A percentile compares a stretch with the other conserved stretches of the same genome.
These are phyloP conservation scores for Nakaseomyces uthaithaninus DNA, from an alignment of 1,139 yeast species.

Conservation along the genomic window DNA sequence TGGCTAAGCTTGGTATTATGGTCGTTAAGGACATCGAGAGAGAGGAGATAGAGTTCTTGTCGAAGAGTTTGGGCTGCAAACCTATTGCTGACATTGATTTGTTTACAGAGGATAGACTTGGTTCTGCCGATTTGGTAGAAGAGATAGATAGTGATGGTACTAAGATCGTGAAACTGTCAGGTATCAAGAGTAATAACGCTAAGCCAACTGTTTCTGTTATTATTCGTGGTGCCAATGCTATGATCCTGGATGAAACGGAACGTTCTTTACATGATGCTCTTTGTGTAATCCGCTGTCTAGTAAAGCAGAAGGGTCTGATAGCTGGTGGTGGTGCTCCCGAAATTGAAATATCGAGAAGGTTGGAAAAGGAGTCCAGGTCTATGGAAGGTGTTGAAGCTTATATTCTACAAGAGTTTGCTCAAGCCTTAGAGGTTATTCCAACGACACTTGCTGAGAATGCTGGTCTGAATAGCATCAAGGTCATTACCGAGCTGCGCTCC, in stretches of 20 bases:
- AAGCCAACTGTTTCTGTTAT: constrained; percentile 82
- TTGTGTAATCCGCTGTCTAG: constrained; percentile 92
- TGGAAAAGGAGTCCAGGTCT: constrained; percentile 68
- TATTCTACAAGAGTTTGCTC: constrained; percentile 92
- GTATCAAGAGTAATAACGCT: constrained; percentile 47
- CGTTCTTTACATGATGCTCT: constrained; percentile 95
- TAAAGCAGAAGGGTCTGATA: constrained; percentile 85
- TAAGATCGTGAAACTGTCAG: constrained; percentile 84
- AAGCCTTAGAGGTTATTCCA: constrained; percentile 92
- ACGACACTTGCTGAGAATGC: constrained; percentile 97
- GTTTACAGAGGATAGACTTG: constrained; percentile 87
- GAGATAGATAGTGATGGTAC: constrained; percentile 90
- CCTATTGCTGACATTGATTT: constrained; percentile 94
- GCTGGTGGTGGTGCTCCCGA: constrained; percentile 99
- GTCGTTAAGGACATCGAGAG: constrained; percentile 94
- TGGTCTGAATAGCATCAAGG: constrained; percentile 88
- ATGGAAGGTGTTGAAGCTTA: constrained; percentile 88
- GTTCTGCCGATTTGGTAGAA: constrained; percentile 85
- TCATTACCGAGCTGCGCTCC: constrained; percentile 88
- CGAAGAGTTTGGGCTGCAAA: constrained; percentile 86
- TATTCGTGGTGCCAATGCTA: constrained; percentile 88
- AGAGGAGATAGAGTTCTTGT: constrained; percentile 89
- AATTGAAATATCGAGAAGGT: constrained; percentile 78
- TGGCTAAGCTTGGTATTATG: constrained; percentile 85
- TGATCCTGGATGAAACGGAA: constrained; percentile 91